These are phyloP conservation scores for Cryoendolithus antarcticus DNA, from an alignment of 2,329 filamentous ascomycete genomes.

Conservation along the genomic window DNA sequence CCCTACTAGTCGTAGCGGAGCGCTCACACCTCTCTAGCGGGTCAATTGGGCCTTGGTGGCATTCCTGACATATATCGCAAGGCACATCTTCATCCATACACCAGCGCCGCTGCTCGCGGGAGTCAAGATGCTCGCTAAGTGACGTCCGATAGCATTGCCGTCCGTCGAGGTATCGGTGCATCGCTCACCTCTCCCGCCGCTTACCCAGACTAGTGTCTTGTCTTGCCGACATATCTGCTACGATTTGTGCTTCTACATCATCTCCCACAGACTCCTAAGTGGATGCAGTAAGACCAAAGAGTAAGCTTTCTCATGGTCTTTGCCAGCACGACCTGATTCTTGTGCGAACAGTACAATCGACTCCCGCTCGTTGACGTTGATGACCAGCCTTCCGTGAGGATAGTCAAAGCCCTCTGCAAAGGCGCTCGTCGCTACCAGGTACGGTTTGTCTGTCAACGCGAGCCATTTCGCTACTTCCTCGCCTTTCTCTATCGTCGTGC, in stretches of 20 bases:
- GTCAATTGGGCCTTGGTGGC: too few relatives aligned
- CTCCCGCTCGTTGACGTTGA: conserved; percentile 5
- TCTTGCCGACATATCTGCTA: not conserved
- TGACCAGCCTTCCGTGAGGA: conserved; percentile 2
- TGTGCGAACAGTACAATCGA: conserved; percentile 6
- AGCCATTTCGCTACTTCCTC: not conserved
- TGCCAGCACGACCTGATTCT: conserved; percentile 3
- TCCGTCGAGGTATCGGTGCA: not conserved
- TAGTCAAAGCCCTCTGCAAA: conserved; percentile 4
- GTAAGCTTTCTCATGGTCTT: conserved; percentile 3
- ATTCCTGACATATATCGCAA: too few relatives aligned
- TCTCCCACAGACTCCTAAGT: conserved; percentile 1
- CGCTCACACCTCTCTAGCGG: too few relatives aligned
- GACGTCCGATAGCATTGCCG: not conserved
- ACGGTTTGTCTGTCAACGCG: not conserved
- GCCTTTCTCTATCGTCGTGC: too few relatives aligned
- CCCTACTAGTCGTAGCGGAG: too few relatives aligned
- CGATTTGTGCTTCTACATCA: not conserved
- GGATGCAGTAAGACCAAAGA: conserved; percentile 5
- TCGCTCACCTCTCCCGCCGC: conserved; percentile 1
- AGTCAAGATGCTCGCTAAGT: too few relatives aligned
- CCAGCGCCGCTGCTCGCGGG: too few relatives aligned
- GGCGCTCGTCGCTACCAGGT: conserved; percentile 4
- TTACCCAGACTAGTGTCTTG: conserved; percentile 1
- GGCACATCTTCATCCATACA: too few relatives aligned